Evolutionary conservation across 495 filamentous ascomycete genomes (phyloP), one percentile per base, ranked within the genome.

Genomic region (Cryomyces minteri): DNA sequence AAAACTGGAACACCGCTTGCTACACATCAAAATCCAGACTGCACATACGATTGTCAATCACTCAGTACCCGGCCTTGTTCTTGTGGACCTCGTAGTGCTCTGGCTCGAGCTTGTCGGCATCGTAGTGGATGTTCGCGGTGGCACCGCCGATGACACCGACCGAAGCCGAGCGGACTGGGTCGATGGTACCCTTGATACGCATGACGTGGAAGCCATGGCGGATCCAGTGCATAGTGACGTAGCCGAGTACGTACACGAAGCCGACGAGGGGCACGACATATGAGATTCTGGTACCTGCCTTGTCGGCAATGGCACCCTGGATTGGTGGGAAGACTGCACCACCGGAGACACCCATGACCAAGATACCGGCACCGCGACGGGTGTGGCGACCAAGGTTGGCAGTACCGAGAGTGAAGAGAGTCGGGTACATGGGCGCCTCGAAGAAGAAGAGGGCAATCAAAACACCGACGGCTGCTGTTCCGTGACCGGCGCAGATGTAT

Each of bases 381-480:
- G 71, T 75, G 56, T 77, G 70, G 29, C 68, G 66, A 2, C 76
- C 74, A 0, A 80, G 59, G 6, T 72, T 74, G 4, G 72, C 65
- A 42, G 77, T 79, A 5, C 72, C 69, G 31, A 79, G 62, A 0
- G 74, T 71, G 45, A 78, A 67, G 49, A 79, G 77, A 5, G 75
- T 77, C 2, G 75, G 75, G 60, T 77, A 77, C 41, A 71, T 73
- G 47, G 76, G 67, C 4, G 67, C 70, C 55, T 79, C 72, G 52
- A 77, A 79, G 62, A 79, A 79, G 9, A 77, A 66, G 9, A 66
- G 67, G 39, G 71, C 32, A 49, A 66, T 74, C 7, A 78, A 59
- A 64, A 73, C 70, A 51, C 64, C 66, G 43, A 78, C 49, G 25
- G 72, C 74, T 4, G 61, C 56, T 41, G 72, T 58, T 2, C 61